Conservation (phyloP, 345 rosid species). For the Kernera saxatilis region DNA sequence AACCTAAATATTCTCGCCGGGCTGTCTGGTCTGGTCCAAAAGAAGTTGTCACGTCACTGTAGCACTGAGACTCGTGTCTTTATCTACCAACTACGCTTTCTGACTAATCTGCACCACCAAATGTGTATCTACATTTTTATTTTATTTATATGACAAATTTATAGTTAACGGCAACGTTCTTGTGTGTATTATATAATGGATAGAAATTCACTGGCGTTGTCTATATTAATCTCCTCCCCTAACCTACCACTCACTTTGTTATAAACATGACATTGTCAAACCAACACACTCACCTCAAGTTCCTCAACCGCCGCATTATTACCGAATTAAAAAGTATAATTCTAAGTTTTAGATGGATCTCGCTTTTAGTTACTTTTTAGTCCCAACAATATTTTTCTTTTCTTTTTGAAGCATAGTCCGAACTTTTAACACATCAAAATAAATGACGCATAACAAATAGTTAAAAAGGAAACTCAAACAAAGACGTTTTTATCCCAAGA, state of each 20-base stretch:
- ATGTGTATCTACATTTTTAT: neutral
- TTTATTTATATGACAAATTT: neutral
- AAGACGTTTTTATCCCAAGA: neutral
- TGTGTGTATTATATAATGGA: neutral
- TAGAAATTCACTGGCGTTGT: neutral
- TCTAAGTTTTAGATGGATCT: neutral
- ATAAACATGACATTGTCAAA: neutral
- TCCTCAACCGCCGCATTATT: neutral
- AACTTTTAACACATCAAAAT: neutral
- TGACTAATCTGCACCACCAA: conserved; percentile 4
- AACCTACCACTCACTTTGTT: neutral
- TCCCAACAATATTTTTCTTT: neutral
- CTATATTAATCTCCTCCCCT: neutral
- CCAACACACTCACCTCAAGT: neutral
- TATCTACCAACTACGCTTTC: conserved; percentile 7
- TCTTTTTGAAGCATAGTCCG: neutral
- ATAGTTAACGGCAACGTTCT: neutral
- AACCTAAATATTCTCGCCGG: neutral
- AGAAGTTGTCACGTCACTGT: neutral
- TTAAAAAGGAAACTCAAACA: neutral
- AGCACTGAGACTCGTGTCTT: conserved; percentile 1
- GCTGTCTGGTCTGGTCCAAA: neutral
- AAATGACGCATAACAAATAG: neutral
- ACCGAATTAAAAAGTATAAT: neutral
- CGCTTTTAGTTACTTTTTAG: neutral